Conservation (phyloP, 371 early-diverging fungal genomes). For the Mucor piriformis region DNA sequence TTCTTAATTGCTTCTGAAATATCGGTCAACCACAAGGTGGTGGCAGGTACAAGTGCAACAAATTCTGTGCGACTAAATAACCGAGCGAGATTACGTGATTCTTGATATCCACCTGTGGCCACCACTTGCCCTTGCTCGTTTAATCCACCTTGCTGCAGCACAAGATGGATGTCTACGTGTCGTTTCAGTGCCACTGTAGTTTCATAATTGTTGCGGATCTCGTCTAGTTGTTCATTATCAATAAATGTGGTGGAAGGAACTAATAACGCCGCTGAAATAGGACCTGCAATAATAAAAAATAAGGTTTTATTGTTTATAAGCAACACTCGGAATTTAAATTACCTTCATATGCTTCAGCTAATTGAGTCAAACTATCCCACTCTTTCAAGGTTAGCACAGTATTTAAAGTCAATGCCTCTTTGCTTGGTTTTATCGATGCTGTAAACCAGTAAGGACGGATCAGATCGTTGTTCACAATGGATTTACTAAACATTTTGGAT, state of each 20-base stretch:
- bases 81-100: constrained; percentile 58
- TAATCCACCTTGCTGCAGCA: constrained; percentile 40
- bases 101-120: constrained; percentile 37
- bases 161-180: constrained; percentile 58
- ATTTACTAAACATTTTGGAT: constrained; percentile 44
- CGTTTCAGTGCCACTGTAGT: constrained; percentile 38
- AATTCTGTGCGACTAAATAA: constrained; percentile 58
- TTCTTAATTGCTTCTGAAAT: constrained; percentile 17
- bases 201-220: constrained; percentile 44
- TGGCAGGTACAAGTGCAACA: constrained; percentile 46
- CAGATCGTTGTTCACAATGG: constrained; percentile 23
- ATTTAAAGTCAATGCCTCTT: constrained; percentile 27
- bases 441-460: constrained; percentile 44
- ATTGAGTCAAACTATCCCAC: constrained; percentile 19
- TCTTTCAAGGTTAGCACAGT: constrained; percentile 36
- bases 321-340: too few relatives aligned
- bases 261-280: constrained; percentile 58
- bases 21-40: constrained; percentile 30
- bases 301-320: not conserved
- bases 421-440: constrained; percentile 17
- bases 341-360: constrained; percentile 43
- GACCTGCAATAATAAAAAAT: constrained; percentile 32
- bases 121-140: constrained; percentile 17
- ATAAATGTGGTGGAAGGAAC: constrained; percentile 28
- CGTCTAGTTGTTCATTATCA: constrained; percentile 24